phyloP scores from a whole-genome alignment of 208 protist genomes.

The Angomonas deanei region DNA sequence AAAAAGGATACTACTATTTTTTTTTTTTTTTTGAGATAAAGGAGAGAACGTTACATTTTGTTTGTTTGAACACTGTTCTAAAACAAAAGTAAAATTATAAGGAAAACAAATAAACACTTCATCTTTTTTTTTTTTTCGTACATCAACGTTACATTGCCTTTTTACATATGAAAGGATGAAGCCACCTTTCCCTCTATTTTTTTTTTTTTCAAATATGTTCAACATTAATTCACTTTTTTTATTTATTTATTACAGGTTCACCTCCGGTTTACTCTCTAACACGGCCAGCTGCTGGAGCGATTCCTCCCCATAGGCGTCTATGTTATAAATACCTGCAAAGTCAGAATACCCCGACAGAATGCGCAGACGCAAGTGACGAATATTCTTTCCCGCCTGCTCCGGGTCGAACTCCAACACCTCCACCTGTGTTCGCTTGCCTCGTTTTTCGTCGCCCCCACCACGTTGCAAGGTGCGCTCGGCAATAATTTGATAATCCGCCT shows the following conservation, averaged over 20 bases:
- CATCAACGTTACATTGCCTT: neutral
- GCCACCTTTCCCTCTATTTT: neutral
- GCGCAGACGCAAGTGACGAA: constrained; percentile 46
- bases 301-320: constrained; percentile 71
- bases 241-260: constrained; percentile 49
- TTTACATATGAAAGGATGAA: neutral
- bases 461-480: constrained; percentile 45
- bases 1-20: neutral
- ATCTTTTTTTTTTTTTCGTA: constrained; percentile 4
- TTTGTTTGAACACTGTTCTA: too few relatives aligned
- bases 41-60: too few relatives aligned
- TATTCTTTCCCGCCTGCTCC: constrained; percentile 36
- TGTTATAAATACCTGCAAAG: constrained; percentile 67
- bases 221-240: neutral
- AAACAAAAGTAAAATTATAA: neutral
- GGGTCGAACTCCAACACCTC: constrained; percentile 62
- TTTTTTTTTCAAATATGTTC: neutral
- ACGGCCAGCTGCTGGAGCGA: constrained; percentile 82
- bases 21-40: constrained; percentile 13
- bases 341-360: constrained; percentile 76
- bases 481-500: constrained; percentile 38
- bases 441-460: constrained; percentile 4
- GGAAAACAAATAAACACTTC: neutral
- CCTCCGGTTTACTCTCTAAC: constrained; percentile 67
- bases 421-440: constrained; percentile 23